A percentile compares a stretch with the other conserved stretches of the same genome.
Evolutionary conservation across 2,329 filamentous ascomycete genomes (phyloP).

Genomic region (Diaporthe ampelina): DNA sequence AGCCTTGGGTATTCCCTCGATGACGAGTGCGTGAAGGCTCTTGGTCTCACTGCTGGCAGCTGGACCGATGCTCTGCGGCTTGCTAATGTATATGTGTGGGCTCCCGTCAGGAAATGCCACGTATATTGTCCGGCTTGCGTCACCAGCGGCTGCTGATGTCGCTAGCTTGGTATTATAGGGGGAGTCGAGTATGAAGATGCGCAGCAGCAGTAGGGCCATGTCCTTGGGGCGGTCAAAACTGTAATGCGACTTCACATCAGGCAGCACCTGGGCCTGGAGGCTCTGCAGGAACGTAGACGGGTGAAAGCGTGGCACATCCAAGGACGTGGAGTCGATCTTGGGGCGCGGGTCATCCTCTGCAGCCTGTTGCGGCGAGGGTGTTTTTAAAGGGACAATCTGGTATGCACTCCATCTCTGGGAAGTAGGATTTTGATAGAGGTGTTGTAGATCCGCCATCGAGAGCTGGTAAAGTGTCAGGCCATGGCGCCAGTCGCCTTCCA

Average conservation of each 20-base stretch:
- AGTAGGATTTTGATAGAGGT: conserved; percentile 74
- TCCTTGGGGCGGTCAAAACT: conserved; percentile 80
- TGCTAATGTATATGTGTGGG: conserved; percentile 79
- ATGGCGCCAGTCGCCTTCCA: conserved; percentile 78
- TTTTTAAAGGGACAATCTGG: conserved; percentile 67
- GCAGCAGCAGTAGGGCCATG: conserved; percentile 80
- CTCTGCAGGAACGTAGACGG: conserved; percentile 84
- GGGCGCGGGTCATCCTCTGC: conserved; percentile 57
- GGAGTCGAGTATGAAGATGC: conserved; percentile 84
- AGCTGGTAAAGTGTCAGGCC: conserved; percentile 76
- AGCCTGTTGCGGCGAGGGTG: conserved; percentile 45
- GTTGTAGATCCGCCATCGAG: conserved; percentile 77
- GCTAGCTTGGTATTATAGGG: conserved; percentile 78
- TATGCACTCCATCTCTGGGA: conserved; percentile 76
- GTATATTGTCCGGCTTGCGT: conserved; percentile 80
- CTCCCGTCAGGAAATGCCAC: conserved; percentile 86
- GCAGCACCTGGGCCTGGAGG: conserved; percentile 80
- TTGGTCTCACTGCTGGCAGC: conserved; percentile 66
- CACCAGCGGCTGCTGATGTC: conserved; percentile 63
- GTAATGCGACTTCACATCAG: conserved; percentile 87
- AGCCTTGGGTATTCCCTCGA: conserved; percentile 86
- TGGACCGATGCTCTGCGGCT: conserved; percentile 59
- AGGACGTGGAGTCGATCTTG: conserved; percentile 59
- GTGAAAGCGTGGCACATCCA: conserved; percentile 79
- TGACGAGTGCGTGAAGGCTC: conserved; percentile 77